These are phyloP conservation scores for Amauroascus verrucosus DNA, from an alignment of 2,329 filamentous ascomycete species.

Conservation along the genomic window DNA sequence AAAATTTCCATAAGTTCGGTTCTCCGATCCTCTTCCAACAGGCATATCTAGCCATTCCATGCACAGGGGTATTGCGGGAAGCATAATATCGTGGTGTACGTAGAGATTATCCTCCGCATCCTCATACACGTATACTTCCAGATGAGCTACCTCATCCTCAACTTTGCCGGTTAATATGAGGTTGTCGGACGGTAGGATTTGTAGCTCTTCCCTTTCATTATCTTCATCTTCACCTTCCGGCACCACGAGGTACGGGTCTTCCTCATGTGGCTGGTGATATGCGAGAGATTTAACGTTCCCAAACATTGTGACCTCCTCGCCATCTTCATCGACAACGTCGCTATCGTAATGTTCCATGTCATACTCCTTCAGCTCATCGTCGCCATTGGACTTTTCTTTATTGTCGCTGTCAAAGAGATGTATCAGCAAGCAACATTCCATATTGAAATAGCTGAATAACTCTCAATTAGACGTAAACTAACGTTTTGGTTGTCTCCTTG, in stretches of 20 bases:
- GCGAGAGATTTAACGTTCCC: constrained; percentile 87
- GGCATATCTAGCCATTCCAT: constrained; percentile 92
- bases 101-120: constrained; percentile 93
- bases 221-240: constrained; percentile 55
- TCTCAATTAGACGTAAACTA: constrained; percentile 6
- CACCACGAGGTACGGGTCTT: constrained; percentile 93
- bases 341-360: constrained; percentile 94
- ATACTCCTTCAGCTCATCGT: constrained; percentile 91
- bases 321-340: constrained; percentile 56
- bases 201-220: constrained; percentile 84
- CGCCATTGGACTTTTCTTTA: constrained; percentile 42
- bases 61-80: constrained; percentile 89
- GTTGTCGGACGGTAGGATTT: constrained; percentile 88
- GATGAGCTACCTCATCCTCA: constrained; percentile 90
- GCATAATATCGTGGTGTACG: constrained; percentile 98
- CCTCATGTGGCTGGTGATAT: constrained; percentile 87
- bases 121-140: constrained; percentile 97
- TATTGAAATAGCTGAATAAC: not conserved
- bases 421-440: not conserved
- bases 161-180: constrained; percentile 84
- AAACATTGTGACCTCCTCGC: constrained; percentile 78
- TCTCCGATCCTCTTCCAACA: constrained; percentile 60
- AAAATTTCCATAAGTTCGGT: constrained; percentile 69
- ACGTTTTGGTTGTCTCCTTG: constrained; percentile 17
- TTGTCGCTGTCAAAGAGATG: not conserved